A percentile compares a stretch with the other conserved stretches of the same genome.
phyloP scores from a whole-genome alignment of 768 basidiomycete species.

The Cystobasidium tubakii region DNA sequence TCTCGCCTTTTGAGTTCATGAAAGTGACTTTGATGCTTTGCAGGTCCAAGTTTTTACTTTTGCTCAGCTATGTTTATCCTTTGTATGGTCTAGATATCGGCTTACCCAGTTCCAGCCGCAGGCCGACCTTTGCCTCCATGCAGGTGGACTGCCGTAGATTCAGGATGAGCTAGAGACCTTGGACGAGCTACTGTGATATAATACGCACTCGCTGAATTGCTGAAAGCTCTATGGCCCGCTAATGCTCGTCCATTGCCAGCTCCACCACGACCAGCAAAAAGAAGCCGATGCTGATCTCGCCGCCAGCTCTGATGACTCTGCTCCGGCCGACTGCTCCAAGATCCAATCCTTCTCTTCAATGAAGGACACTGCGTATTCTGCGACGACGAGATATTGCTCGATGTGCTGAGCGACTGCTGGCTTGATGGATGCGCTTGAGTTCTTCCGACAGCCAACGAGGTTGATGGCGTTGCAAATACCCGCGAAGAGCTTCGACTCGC shows the following conservation, averaged over 20 bases:
- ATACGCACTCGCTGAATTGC: background rate
- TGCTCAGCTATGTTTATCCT: background rate
- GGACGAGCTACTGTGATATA: background rate
- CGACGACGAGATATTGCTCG: background rate
- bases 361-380: background rate
- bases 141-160: background rate
- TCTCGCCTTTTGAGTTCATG: conserved; percentile 74
- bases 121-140: conserved; percentile 36
- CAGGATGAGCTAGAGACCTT: no score
- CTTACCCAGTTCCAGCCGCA: conserved; percentile 34
- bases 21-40: conserved; percentile 54
- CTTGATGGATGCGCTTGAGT: background rate
- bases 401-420: background rate
- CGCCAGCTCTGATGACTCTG: conserved; percentile 3
- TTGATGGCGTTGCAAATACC: background rate
- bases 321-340: background rate
- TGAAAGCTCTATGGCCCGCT: background rate
- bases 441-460: background rate
- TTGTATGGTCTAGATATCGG: background rate
- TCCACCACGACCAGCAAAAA: conserved; percentile 2
- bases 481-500: background rate
- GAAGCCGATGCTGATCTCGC: conserved; percentile 2
- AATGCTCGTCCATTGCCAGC: background rate
- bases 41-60: background rate
- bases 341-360: background rate